phyloP scores from a whole-genome alignment of 2,329 filamentous ascomycete species.

The Bipolaris sorokiniana region DNA sequence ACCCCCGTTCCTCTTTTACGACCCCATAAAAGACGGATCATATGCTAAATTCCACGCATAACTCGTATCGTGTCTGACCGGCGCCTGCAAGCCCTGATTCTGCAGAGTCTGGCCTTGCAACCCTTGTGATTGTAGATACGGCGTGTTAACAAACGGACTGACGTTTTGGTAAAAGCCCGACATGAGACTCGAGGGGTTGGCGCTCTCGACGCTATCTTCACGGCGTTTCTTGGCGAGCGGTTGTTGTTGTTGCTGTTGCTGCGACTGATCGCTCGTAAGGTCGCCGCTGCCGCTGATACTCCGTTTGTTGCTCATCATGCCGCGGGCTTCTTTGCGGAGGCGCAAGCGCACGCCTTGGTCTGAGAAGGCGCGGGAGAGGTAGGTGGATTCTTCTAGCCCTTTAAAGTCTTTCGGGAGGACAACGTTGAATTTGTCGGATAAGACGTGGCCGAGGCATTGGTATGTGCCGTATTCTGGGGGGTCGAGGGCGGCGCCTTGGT shows the following conservation, averaged over 20 bases:
- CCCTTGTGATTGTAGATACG: background rate
- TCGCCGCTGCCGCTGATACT: background rate
- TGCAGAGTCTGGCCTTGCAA: background rate
- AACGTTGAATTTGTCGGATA: slow-evolving; percentile 72
- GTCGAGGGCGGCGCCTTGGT: background rate
- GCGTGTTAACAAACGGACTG: background rate
- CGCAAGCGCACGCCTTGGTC: slow-evolving; percentile 86
- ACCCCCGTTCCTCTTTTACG: too few species aligned
- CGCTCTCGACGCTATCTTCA: slow-evolving; percentile 2
- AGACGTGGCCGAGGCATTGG: slow-evolving; percentile 57
- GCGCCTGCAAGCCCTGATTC: background rate
- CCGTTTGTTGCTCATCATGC: slow-evolving; percentile 38
- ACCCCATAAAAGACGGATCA: too few species aligned
- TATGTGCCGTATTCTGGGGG: slow-evolving; percentile 33
- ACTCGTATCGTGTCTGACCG: background rate
- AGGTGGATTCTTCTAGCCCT: slow-evolving; percentile 81
- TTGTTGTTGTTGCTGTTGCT: background rate
- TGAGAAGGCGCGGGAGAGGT: slow-evolving; percentile 79
- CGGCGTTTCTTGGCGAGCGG: background rate
- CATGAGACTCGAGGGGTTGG: background rate
- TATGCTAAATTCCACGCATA: background rate
- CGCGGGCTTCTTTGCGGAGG: slow-evolving; percentile 79
- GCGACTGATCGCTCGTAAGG: too few species aligned
- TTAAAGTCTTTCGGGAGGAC: slow-evolving; percentile 71
- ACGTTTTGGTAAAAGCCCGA: background rate